Conservation (phyloP, 148 eudicot genomes). For the Amaranthus hypochondriacus region DNA sequence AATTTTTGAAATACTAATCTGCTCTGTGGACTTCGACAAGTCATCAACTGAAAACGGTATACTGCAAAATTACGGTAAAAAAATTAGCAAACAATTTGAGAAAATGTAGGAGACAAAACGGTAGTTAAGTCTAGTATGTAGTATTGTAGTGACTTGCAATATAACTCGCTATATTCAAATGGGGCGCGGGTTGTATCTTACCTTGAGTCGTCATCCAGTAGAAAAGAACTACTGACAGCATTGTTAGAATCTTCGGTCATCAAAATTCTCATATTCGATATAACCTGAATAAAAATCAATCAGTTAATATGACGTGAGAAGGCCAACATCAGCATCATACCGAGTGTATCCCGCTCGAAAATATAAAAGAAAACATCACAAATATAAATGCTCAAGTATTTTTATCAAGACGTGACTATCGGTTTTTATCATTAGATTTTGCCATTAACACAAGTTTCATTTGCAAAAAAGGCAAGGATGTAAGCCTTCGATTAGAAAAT, state of each 20-base stretch:
- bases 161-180: not conserved
- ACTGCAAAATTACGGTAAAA: constrained; percentile 33
- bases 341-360: no score
- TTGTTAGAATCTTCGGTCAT: constrained; percentile 87
- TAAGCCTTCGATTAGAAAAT: not conserved
- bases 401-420: no score
- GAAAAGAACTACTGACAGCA: constrained; percentile 75
- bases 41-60: constrained; percentile 91
- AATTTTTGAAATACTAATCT: constrained; percentile 57
- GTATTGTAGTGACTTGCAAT: no score
- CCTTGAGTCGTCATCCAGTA: constrained; percentile 93
- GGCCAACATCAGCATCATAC: no score
- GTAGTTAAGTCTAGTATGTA: no score
- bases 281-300: constrained; percentile 41
- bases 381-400: no score
- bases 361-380: not conserved
- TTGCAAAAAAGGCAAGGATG: no score
- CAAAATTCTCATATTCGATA: constrained; percentile 72
- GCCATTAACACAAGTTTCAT: no score
- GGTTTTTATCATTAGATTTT: no score
- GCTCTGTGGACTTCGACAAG: constrained; percentile 73
- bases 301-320: not conserved
- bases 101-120: not conserved
- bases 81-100: constrained; percentile 11
- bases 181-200: constrained; percentile 14